phyloP scores from a whole-genome alignment of 345 rosid species.

The Rhodamnia rubescens region DNA sequence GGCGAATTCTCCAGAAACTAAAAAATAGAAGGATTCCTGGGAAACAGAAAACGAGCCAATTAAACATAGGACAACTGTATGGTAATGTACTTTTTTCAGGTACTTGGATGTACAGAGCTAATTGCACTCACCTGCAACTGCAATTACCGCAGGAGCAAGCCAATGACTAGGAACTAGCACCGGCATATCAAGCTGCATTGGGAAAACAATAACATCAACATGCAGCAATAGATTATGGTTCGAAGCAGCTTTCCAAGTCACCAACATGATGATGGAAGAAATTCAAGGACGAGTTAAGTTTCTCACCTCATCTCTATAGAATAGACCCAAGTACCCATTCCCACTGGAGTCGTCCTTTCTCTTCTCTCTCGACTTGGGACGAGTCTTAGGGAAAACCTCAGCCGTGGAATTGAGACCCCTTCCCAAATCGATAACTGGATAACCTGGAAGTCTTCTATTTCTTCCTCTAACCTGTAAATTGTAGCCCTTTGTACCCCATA shows the following conservation, averaged over 20 bases:
- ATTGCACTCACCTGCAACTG: slow-evolving; percentile 43
- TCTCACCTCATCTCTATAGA: slow-evolving; percentile 69
- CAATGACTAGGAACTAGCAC: slow-evolving; percentile 59
- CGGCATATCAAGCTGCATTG: slow-evolving; percentile 66
- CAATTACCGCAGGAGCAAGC: slow-evolving; percentile 66
- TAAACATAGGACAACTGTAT: not conserved
- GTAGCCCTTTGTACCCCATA: slow-evolving; percentile 91
- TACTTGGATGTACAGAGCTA: not conserved
- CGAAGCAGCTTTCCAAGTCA: not conserved
- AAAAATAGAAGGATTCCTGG: slow-evolving; percentile 50
- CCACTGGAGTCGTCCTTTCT: slow-evolving; percentile 26
- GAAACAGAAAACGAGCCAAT: slow-evolving; percentile 1
- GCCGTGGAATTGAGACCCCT: slow-evolving; percentile 40
- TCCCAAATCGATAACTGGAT: slow-evolving; percentile 48
- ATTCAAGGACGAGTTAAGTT: not conserved
- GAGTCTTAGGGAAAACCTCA: slow-evolving; percentile 21
- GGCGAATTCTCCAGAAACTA: slow-evolving; percentile 77
- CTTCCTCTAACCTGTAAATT: slow-evolving; percentile 59
- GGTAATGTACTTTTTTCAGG: too few species aligned
- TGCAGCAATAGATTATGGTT: not conserved
- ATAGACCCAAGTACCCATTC: slow-evolving; percentile 46
- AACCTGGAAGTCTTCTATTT: slow-evolving; percentile 60
- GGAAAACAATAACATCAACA: not conserved
- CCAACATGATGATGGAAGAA: not conserved
- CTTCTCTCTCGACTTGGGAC: slow-evolving; percentile 21